Percentiles rank a stretch among this genome's conserved stretches.
phyloP scores from a whole-genome alignment of 2,329 filamentous ascomycete species.

The Scedosporium dehoogii region DNA sequence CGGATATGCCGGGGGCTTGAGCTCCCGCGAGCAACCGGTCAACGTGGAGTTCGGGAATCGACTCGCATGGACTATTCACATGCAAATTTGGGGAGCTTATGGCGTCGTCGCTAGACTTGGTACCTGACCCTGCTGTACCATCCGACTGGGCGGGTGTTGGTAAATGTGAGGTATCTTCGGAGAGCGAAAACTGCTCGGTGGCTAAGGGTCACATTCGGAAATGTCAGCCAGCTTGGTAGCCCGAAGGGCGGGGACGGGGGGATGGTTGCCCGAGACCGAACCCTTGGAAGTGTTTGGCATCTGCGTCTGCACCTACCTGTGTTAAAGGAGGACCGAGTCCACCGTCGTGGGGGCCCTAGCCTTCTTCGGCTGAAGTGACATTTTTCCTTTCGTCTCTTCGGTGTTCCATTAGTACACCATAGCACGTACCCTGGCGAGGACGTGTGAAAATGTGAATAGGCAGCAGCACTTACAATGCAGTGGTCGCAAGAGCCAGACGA shows the following conservation, averaged over 20 bases:
- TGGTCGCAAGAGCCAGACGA: conserved; percentile 17
- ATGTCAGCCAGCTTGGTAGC: background rate
- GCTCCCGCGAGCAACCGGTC: conserved; percentile 16
- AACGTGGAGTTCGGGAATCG: conserved; percentile 17
- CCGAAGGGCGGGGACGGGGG: background rate
- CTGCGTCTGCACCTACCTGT: conserved; percentile 14
- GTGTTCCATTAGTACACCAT: background rate
- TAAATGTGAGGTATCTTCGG: background rate
- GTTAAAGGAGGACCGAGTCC: background rate
- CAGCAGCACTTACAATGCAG: conserved; percentile 15
- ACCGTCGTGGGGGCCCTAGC: conserved; percentile 12
- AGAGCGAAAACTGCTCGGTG: conserved; percentile 8
- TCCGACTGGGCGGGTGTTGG: background rate
- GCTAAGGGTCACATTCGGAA: conserved; percentile 7
- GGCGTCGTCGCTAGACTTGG: background rate
- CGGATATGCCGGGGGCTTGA: conserved; percentile 4
- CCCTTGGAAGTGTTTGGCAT: background rate
- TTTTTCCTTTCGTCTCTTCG: background rate
- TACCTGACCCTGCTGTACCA: background rate
- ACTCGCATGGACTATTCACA: background rate
- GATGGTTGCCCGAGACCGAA: background rate
- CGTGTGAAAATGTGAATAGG: background rate
- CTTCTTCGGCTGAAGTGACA: conserved; percentile 17
- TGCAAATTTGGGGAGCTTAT: background rate
- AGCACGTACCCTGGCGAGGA: conserved; percentile 6